Evolutionary conservation across 1,284 basidiomycete genomes (phyloP), one percentile per base, ranked within the genome.

Genomic region (Mycena citricolor): DNA sequence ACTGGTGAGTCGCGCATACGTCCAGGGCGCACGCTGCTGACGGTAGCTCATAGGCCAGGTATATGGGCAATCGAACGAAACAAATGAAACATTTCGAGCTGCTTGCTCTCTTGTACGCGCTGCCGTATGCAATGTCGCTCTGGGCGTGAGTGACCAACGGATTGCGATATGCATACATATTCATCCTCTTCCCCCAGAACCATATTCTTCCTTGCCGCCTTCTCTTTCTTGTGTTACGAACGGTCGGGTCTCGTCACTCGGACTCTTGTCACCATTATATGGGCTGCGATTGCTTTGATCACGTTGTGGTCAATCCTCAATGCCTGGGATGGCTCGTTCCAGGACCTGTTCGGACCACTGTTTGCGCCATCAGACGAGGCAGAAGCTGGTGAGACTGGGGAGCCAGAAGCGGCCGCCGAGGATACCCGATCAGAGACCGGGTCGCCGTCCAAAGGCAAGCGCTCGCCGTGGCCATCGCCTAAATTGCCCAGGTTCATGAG

Each of bases 41-140:
- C 10, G 36, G 21, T 38, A 11, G 32, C 19, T 24, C 21, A 23
- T 23, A 67, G 64, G 50, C 57, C 33, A 30, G 28, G 2, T 74
- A 64, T 46, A 51, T 75, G 12, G 16, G 29, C 1, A 53, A 46
- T 5, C 57, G 58, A 31, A 55, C 49, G 8, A 58, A 65, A 23
- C 49, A 47, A 1, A 53, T 42, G 4, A 51, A 66, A 3, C 67
- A 72, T 0, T 56, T 74, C 3, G 70, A 73, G 42, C 62, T 61
- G 1, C 60, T 76, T 5, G 70, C 72, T 0, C 65, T 74, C 36
- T 54, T 76, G 46, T 72, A 73, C 56, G 68, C 68, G 29, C 54
- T 76, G n/a, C 73, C 74, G 0, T 76, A 71, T 39, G 70, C 69
- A 21, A 44, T 74, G 28, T 62, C 74, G 20, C 68, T 75, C 61